Percentiles rank a stretch among this genome's conserved stretches.
phyloP scores from a whole-genome alignment of 768 basidiomycete genomes.

The Xanthoconium stramineum region DNA sequence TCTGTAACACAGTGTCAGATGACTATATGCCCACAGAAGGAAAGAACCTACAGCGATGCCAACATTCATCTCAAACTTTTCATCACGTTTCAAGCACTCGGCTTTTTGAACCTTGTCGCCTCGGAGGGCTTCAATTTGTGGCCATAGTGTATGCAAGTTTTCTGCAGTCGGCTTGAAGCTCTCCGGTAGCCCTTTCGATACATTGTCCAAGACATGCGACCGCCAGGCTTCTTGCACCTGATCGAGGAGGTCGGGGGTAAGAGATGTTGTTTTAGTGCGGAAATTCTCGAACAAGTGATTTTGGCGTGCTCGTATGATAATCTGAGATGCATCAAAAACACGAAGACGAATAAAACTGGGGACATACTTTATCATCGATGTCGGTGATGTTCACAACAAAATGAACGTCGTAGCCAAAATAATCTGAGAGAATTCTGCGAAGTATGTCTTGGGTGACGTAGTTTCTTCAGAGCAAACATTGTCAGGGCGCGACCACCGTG shows the following conservation, averaged over 20 bases:
- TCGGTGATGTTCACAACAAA: slow-evolving; percentile 99
- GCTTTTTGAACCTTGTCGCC: slow-evolving; percentile 62
- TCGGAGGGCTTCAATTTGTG: slow-evolving; percentile 45
- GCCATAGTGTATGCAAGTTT: slow-evolving; percentile 53
- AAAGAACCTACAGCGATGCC: slow-evolving; percentile 61
- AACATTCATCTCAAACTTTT: slow-evolving; percentile 92
- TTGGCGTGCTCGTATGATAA: slow-evolving; percentile 88
- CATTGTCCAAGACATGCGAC: slow-evolving; percentile 56
- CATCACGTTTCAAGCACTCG: slow-evolving; percentile 72
- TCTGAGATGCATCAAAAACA: slow-evolving; percentile 47
- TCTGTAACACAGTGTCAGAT: slow-evolving; percentile 31
- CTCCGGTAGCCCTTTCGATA: slow-evolving; percentile 61
- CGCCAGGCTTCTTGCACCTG: slow-evolving; percentile 63
- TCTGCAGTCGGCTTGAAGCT: slow-evolving; percentile 46
- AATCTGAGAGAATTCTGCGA: slow-evolving; percentile 82
- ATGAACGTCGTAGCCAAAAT: slow-evolving; percentile 96
- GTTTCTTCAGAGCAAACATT: slow-evolving; percentile 56
- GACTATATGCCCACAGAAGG: slow-evolving; percentile 5
- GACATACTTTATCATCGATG: slow-evolving; percentile 92
- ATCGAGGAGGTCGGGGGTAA: slow-evolving; percentile 58
- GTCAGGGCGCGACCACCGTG: not conserved
- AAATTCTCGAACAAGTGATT: slow-evolving; percentile 68
- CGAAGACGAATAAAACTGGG: not conserved
- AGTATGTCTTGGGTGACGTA: slow-evolving; percentile 47
- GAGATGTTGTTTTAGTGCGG: slow-evolving; percentile 45